phyloP scores from a whole-genome alignment of 352 stramenopile species.

The Aphanomyces cochlioides region DNA sequence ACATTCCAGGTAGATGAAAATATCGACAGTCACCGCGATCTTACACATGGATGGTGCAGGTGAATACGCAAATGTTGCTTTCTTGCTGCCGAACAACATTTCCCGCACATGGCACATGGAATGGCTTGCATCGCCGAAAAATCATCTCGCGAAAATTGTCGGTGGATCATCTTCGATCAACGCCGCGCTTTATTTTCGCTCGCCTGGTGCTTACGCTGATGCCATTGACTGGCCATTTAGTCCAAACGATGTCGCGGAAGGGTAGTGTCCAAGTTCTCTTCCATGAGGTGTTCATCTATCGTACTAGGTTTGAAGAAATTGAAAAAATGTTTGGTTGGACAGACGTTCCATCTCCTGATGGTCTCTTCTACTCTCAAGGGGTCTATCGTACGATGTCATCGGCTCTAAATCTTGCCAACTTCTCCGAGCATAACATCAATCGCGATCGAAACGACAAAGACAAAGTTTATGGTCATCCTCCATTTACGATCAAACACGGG shows the following conservation, averaged over 20 bases:
- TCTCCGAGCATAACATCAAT: constrained; percentile 49
- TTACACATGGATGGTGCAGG: constrained; percentile 21
- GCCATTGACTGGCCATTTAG: constrained; percentile 52
- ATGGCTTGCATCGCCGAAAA: constrained; percentile 44
- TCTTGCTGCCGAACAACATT: constrained; percentile 1
- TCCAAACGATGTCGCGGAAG: constrained; percentile 47
- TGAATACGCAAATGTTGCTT: constrained; percentile 45
- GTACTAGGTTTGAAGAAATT: constrained; percentile 50
- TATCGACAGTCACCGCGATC: neutral
- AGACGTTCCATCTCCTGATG: constrained; percentile 47
- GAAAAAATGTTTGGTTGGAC: constrained; percentile 50
- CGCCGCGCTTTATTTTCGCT: constrained; percentile 77
- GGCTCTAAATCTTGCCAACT: constrained; percentile 42
- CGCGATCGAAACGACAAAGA: constrained; percentile 43
- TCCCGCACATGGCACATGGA: constrained; percentile 45
- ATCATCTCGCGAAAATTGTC: constrained; percentile 70
- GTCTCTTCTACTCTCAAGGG: constrained; percentile 50
- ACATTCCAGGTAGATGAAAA: constrained; percentile 43
- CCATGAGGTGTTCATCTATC: constrained; percentile 16
- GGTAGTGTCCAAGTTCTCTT: neutral
- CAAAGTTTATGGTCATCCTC: constrained; percentile 53
- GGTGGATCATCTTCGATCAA: constrained; percentile 85
- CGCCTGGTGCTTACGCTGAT: constrained; percentile 45
- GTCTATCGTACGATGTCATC: constrained; percentile 45
- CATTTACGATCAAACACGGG: constrained; percentile 54